Base-by-base conservation (phyloP, 768 basidiomycete species). In the Tricholoma furcatifolium region DNA sequence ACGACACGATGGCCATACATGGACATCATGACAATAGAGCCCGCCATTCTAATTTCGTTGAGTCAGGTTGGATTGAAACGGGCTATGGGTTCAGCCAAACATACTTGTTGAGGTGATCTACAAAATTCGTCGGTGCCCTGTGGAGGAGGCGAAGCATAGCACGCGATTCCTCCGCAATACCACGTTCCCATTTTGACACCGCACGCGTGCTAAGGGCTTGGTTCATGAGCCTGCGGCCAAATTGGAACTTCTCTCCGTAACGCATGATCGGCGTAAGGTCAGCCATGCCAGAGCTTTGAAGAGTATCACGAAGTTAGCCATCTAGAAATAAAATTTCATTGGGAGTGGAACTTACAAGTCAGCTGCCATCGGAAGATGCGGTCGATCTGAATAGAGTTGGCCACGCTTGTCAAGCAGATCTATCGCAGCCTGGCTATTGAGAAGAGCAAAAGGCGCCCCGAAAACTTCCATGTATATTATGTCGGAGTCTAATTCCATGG, bases 1-100 rank as follows among this genome's bases (percentile, higher is more conserved):
- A 42, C 41, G 2, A 60, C 59, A 15, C 56, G 59, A 32, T 60
- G 59, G 9, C 59, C 59, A 51, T 60, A 60, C 59, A 60, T 60
- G 12, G 59, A 60, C 54, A 60, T 55, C 59, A 60, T 60, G 23
- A 60, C 59, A 31, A 57, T 54, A 23, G 56, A 55, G 5, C 59
- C 56, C 11, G 56, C 59, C 59, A 55, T 60, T 44, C 59, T 60
- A 21, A 31, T 17, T 12, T 17, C 17, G 43, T 23, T 36, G 23
- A 23, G 20, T n/a, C 12, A 39, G 18, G 2, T 23, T 46, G 2
- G 41, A 21, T 12, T 18, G 12, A 36, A 36, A 44, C 2, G 2
- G 3, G 2, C 15, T 18, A 4, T 9, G 8, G 3, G 10, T 43
- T 15, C 20, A 39, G 21, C 15, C n/a, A 47, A 15, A 20, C 53